A percentile compares a stretch with the other conserved stretches of the same genome.
phyloP scores from a whole-genome alignment of 495 filamentous ascomycete genomes.

The Talaromyces trachyspermus region DNA sequence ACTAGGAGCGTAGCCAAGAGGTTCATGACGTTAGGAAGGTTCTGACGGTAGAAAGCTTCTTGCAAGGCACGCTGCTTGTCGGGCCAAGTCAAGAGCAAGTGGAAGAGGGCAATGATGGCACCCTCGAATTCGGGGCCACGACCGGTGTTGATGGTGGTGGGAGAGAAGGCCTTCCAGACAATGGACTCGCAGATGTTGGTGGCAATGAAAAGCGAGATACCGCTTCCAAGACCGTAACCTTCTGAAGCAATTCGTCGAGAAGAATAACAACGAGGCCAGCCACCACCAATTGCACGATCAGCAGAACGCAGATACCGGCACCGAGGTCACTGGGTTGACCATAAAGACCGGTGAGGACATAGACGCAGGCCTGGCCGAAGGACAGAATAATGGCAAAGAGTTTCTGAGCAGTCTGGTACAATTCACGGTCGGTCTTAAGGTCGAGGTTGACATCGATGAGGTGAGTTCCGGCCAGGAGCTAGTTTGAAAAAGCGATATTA shows the following conservation, averaged over 20 bases:
- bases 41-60: constrained; percentile 99
- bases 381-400: constrained; percentile 97
- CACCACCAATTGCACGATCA: constrained; percentile 93
- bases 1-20: constrained; percentile 85
- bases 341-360: constrained; percentile 96
- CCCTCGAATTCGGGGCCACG: constrained; percentile 99
- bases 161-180: constrained; percentile 99
- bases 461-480: constrained; percentile 96
- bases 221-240: constrained; percentile 96
- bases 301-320: constrained; percentile 92
- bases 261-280: constrained; percentile 98
- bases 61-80: constrained; percentile 96
- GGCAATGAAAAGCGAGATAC: constrained; percentile 99
- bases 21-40: constrained; percentile 99
- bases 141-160: constrained; percentile 98
- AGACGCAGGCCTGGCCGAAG: constrained; percentile 93
- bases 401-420: constrained; percentile 99
- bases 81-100: constrained; percentile 95
- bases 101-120: constrained; percentile 96
- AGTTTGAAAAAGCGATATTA: constrained; percentile 12
- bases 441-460: constrained; percentile 99
- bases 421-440: constrained; percentile 97
- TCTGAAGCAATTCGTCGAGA: constrained; percentile 97
- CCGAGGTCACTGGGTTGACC: constrained; percentile 93
- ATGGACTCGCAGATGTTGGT: constrained; percentile 99